Percentiles rank a stretch among this genome's conserved stretches.
These are phyloP conservation scores for Pyrenophora teres DNA, from an alignment of 2,329 filamentous ascomycete genomes.

Conservation along the genomic window DNA sequence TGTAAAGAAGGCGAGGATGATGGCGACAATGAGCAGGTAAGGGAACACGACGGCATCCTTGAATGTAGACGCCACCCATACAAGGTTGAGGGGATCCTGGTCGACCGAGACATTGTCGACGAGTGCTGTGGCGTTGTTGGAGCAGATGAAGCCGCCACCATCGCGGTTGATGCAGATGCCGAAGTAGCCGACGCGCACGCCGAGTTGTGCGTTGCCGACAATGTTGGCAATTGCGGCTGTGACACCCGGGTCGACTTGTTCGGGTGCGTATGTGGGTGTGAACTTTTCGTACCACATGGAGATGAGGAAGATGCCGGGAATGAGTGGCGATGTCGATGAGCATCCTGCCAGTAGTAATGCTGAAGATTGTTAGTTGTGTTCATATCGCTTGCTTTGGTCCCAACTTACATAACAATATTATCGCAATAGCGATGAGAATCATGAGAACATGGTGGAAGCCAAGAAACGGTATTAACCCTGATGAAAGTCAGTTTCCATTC, in stretches of 20 bases:
- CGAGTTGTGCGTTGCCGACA: conserved; percentile 79
- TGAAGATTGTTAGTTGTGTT: conserved; percentile 49
- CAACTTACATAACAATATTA: conserved; percentile 91
- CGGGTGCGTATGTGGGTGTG: conserved; percentile 76
- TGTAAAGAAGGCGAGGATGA: conserved; percentile 95
- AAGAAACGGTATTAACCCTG: conserved; percentile 64
- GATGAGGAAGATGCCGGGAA: conserved; percentile 95
- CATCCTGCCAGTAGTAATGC: conserved; percentile 92
- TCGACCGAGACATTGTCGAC: conserved; percentile 88
- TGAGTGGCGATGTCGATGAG: conserved; percentile 92
- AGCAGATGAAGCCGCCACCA: conserved; percentile 89
- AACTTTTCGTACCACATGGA: conserved; percentile 96
- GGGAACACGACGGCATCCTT: conserved; percentile 99
- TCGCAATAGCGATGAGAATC: conserved; percentile 91
- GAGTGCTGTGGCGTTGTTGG: conserved; percentile 92
- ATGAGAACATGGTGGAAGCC: conserved; percentile 88
- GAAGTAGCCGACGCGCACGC: conserved; percentile 95
- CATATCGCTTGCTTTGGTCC: conserved; percentile 5
- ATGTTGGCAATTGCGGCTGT: conserved; percentile 87
- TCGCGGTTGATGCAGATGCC: conserved; percentile 95
- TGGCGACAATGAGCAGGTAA: conserved; percentile 97
- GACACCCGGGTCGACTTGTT: conserved; percentile 89
- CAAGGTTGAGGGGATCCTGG: conserved; percentile 93
- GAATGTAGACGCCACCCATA: conserved; percentile 96
- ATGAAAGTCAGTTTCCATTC: conserved; percentile 30